These are phyloP conservation scores for Stemphylium beticola DNA, from an alignment of 2,329 filamentous ascomycete genomes.

Conservation along the genomic window DNA sequence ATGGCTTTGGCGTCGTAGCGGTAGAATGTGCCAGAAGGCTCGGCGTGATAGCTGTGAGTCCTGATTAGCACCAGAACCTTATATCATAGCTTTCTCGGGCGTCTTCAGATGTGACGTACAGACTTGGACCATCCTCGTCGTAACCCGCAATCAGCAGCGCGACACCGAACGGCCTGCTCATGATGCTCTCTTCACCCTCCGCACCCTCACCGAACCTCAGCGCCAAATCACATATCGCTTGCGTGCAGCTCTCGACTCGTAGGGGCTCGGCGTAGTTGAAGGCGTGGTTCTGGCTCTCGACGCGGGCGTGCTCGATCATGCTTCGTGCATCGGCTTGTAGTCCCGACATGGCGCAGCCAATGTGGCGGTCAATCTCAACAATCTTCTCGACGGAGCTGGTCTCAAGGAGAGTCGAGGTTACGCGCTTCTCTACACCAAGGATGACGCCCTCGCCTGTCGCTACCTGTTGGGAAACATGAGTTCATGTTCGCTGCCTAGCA, in stretches of 20 bases:
- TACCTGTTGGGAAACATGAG: constrained; percentile 58
- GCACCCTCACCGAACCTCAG: constrained; percentile 96
- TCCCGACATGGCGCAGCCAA: constrained; percentile 98
- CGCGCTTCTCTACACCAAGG: constrained; percentile 97
- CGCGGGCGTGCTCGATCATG: constrained; percentile 97
- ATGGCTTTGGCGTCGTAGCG: constrained; percentile 99
- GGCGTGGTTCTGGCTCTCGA: constrained; percentile 94
- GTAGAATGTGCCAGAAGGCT: constrained; percentile 98
- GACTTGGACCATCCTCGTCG: constrained; percentile 93
- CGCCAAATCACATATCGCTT: constrained; percentile 97
- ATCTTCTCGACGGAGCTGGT: constrained; percentile 99
- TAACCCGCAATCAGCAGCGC: constrained; percentile 95
- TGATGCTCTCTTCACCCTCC: constrained; percentile 97
- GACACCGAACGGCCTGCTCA: constrained; percentile 96
- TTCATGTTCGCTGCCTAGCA: neutral
- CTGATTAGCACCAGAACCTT: neutral
- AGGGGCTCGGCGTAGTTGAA: constrained; percentile 98
- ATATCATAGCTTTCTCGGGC: too few species aligned
- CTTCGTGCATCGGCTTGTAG: constrained; percentile 96
- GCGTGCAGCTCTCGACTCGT: constrained; percentile 95
- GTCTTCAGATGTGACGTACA: constrained; percentile 58
- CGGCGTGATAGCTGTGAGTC: constrained; percentile 79
- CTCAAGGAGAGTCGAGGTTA: constrained; percentile 95
- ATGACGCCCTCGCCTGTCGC: constrained; percentile 95
- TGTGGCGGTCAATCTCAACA: constrained; percentile 98